These are phyloP conservation scores for Fagus sylvatica DNA, from an alignment of 306 rosid genomes.

Conservation along the genomic window DNA sequence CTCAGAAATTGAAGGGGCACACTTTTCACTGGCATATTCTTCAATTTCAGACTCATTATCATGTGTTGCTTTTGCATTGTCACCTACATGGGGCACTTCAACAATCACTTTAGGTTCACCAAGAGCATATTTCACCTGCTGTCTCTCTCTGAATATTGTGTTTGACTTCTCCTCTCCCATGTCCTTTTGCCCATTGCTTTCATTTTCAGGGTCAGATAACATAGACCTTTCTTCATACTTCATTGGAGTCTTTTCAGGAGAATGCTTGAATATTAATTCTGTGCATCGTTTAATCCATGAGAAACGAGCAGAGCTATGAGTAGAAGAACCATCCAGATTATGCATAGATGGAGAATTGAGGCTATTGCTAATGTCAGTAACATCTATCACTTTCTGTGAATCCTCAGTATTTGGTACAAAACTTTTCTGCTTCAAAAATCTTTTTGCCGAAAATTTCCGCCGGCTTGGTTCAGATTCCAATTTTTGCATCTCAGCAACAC, in stretches of 20 bases:
- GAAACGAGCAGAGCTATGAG: constrained; percentile 54
- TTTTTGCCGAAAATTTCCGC: constrained; percentile 46
- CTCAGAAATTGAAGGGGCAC: constrained; percentile 29
- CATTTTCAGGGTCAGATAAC: constrained; percentile 25
- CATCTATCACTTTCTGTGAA: constrained; percentile 35
- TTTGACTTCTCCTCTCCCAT: constrained; percentile 37
- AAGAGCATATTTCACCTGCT: constrained; percentile 37
- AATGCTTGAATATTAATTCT: constrained; percentile 63
- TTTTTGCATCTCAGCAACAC: constrained; percentile 53
- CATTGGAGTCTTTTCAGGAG: constrained; percentile 46
- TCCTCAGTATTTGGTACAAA: constrained; percentile 27
- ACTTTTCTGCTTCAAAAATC: constrained; percentile 40
- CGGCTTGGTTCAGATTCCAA: constrained; percentile 53
- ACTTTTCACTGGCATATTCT: constrained; percentile 46
- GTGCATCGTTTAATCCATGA: constrained; percentile 80
- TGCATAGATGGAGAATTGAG: constrained; percentile 46
- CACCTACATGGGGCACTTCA: constrained; percentile 65
- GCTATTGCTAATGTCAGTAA: constrained; percentile 33
- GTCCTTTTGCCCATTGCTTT: constrained; percentile 31
- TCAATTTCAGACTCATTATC: constrained; percentile 34
- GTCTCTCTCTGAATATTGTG: constrained; percentile 37
- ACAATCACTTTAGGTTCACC: constrained; percentile 86
- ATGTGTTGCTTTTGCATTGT: constrained; percentile 26
- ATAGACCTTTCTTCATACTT: constrained; percentile 33
- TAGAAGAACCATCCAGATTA: constrained; percentile 41